Base-by-base conservation (phyloP, 1,139 yeast species). In the Geotrichum restrictum region DNA sequence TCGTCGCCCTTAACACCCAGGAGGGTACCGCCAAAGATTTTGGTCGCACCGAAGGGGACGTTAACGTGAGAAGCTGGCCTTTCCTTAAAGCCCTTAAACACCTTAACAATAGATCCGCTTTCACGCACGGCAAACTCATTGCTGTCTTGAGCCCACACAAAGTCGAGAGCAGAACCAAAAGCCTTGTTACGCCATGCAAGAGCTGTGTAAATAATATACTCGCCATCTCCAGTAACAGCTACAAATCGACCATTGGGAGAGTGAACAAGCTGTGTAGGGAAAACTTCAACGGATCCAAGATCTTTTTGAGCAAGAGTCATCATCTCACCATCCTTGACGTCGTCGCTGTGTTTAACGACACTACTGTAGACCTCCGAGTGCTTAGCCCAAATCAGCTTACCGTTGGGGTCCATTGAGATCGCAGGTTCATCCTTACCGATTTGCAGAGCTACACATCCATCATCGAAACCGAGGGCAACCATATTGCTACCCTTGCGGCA, bases 161-260 rank as follows among this genome's bases (percentile, higher is more conserved):
- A 89, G 66, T 89, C 97, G 55, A 82, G 74, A 14, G 96, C 97
- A 55, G 82, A 79, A 59, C 98, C 98, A 69, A 88, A 93, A 49
- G 91, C 80, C 72, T 89, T 93, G 62, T 94, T 89, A 74, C 98
- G 82, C 98, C 98, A 93, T 1, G 98, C 98, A 64, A 94, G 79
- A 1, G 98, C 94, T 6, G 98, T 89, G 73, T 93, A 94, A 54
- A 94, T 85, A 63, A 93, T 88, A 69, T 88, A 93, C 71, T 93
- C 98, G 56, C 97, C 98, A 72, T 94, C 98, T 66, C 99, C 99
- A 54, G 94, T 86, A 47, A 93, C 97, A 24, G 98, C 86, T 39
- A 91, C 98, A 68, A 87, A 93, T 71, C 97, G 83, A 56, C 99
- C 99, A 67, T 94, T 93, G 57, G 98, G 98, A 39, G 98, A 91